These are phyloP conservation scores for Globisporangium alternatum DNA, from an alignment of 352 stramenopile genomes.

Conservation along the genomic window DNA sequence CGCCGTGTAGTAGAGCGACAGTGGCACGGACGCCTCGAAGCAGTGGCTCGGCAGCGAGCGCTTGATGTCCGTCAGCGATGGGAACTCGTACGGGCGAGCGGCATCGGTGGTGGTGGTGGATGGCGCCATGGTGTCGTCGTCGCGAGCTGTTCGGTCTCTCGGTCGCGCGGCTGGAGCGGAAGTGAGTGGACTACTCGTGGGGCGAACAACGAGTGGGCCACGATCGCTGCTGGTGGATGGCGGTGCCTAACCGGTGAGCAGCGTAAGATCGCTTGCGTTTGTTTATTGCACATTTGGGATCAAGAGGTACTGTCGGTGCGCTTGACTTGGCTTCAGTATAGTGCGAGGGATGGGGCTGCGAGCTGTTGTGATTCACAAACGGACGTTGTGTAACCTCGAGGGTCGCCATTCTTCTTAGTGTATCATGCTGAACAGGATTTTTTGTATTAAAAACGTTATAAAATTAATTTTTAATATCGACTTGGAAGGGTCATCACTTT, in stretches of 20 bases:
- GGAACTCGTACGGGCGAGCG: conserved; percentile 49
- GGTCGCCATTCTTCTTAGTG: background rate
- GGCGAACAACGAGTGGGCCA: background rate
- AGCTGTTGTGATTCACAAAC: background rate
- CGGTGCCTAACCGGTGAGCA: background rate
- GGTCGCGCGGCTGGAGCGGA: conserved; percentile 1
- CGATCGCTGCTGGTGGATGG: background rate
- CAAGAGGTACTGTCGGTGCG: background rate
- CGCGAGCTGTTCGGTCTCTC: conserved; percentile 1
- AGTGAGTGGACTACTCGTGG: background rate
- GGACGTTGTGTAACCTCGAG: conserved; percentile 1
- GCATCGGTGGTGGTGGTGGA: conserved; percentile 23
- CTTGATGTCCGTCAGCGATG: conserved; percentile 80
- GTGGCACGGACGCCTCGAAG: conserved; percentile 67
- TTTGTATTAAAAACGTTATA: too few relatives aligned
- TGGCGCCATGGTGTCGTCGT: conserved; percentile 8
- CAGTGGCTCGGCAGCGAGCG: conserved; percentile 62
- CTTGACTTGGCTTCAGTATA: conserved; percentile 13
- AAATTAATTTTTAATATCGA: background rate
- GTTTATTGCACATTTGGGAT: background rate
- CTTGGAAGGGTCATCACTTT: background rate
- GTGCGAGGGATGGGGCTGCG: background rate
- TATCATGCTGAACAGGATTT: background rate
- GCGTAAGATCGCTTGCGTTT: background rate
- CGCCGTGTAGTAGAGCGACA: conserved; percentile 74